Percentiles rank a stretch among this genome's conserved stretches.
These are phyloP conservation scores for Phytopythium sindhum DNA, from an alignment of 352 stramenopile genomes.

Conservation along the genomic window DNA sequence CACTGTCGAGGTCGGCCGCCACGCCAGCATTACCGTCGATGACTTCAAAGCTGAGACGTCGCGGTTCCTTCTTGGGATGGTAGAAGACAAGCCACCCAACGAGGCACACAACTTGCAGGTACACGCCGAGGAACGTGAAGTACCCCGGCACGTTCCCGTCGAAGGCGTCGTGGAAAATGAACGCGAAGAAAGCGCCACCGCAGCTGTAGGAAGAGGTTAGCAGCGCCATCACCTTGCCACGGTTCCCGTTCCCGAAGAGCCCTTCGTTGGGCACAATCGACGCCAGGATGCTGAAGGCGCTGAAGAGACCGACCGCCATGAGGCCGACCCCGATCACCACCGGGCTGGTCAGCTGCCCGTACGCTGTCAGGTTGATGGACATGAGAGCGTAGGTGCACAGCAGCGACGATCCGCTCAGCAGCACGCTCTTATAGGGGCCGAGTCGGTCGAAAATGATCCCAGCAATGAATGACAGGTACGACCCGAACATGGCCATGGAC, in stretches of 20 bases:
- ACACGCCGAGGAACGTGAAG: conserved; percentile 67
- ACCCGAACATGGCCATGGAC: conserved; percentile 69
- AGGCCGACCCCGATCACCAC: conserved; percentile 50
- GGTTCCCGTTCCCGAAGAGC: conserved; percentile 62
- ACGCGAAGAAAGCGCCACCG: conserved; percentile 72
- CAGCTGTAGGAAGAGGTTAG: conserved; percentile 76
- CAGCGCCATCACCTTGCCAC: conserved; percentile 74
- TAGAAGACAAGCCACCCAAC: conserved; percentile 53
- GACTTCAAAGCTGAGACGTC: conserved; percentile 43
- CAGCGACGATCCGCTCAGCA: conserved; percentile 43
- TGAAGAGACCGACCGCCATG: conserved; percentile 58
- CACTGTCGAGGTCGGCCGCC: conserved; percentile 16
- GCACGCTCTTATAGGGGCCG: conserved; percentile 53
- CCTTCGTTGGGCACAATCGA: conserved; percentile 79
- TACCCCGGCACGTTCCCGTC: conserved; percentile 60
- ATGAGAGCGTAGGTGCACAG: conserved; percentile 30
- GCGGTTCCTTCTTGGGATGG: conserved; percentile 22
- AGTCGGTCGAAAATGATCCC: conserved; percentile 71
- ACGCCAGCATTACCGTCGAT: conserved; percentile 28
- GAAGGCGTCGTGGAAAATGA: conserved; percentile 62
- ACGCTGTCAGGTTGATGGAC: conserved; percentile 10
- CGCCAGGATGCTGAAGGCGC: conserved; percentile 71
- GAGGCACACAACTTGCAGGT: conserved; percentile 40
- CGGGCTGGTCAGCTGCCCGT: conserved; percentile 16
- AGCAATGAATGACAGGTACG: conserved; percentile 73